Percentiles rank a stretch among this genome's conserved stretches.
These are phyloP conservation scores for Scheffersomyces lignicola DNA, from an alignment of 1,139 yeast genomes.

Conservation along the genomic window DNA sequence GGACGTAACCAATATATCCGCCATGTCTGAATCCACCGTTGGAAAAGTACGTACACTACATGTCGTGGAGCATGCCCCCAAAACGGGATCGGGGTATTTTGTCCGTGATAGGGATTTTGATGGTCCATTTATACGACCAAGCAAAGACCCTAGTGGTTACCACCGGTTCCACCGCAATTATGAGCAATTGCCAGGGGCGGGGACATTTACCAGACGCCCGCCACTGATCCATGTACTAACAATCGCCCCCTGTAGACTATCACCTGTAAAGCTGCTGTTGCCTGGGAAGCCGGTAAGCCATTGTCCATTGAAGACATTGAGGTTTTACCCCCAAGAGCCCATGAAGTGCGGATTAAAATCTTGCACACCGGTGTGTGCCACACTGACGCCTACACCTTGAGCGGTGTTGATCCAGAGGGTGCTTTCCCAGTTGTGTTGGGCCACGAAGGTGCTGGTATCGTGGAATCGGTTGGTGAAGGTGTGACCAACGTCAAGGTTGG, in stretches of 20 bases:
- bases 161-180: slow-evolving; percentile 15
- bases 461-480: slow-evolving; percentile 90
- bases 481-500: slow-evolving; percentile 85
- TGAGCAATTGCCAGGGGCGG: background rate
- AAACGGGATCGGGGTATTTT: no score
- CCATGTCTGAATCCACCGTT: slow-evolving; percentile 29
- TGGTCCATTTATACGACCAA: no score
- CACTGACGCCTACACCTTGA: slow-evolving; percentile 94
- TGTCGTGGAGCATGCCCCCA: no score
- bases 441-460: slow-evolving; percentile 97
- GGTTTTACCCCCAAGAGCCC: slow-evolving; percentile 93
- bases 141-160: no score
- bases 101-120: no score
- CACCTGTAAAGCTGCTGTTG: slow-evolving; percentile 93
- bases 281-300: slow-evolving; percentile 94
- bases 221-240: slow-evolving; percentile 16
- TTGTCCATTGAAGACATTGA: slow-evolving; percentile 81
- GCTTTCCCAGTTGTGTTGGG: slow-evolving; percentile 90
- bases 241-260: slow-evolving; percentile 49
- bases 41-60: slow-evolving; percentile 39
- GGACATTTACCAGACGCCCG: slow-evolving; percentile 1
- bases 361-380: slow-evolving; percentile 94
- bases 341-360: slow-evolving; percentile 92
- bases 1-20: slow-evolving; percentile 3
- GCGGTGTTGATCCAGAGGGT: slow-evolving; percentile 96